These are phyloP conservation scores for Leccinum discolor DNA, from an alignment of 1,284 basidiomycete genomes.

Conservation along the genomic window DNA sequence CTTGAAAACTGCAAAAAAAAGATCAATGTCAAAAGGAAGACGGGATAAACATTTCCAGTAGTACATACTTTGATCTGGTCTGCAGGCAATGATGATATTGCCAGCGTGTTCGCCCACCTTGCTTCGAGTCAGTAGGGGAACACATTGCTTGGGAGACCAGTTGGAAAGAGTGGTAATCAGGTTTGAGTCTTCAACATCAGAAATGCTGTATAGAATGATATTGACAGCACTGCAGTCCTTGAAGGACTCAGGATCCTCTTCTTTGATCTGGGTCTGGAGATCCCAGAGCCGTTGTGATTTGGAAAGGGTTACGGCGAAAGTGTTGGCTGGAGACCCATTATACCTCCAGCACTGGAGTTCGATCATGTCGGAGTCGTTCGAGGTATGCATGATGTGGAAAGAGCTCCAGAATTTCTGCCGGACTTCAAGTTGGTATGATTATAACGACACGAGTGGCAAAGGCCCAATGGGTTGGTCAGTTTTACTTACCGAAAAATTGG, in stretches of 20 bases:
- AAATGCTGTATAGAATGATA: background rate
- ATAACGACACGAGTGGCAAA: no score
- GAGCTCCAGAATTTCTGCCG: background rate
- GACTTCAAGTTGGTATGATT: background rate
- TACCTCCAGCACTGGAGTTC: background rate
- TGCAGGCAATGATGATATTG: background rate
- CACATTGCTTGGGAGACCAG: background rate
- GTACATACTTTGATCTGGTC: background rate
- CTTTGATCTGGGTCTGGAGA: background rate
- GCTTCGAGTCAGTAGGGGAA: background rate
- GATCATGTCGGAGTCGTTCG: background rate
- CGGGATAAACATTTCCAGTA: background rate
- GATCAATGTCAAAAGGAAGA: background rate
- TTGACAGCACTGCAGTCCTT: background rate
- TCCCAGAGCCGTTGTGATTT: background rate
- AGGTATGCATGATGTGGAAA: background rate
- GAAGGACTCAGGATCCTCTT: background rate
- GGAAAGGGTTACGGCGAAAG: background rate
- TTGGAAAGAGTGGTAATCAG: background rate
- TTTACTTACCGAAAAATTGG: background rate
- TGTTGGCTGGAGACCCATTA: background rate
- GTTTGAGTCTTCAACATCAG: background rate
- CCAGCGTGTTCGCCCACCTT: background rate
- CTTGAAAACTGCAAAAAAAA: background rate
- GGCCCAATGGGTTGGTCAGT: background rate